Evolutionary conservation across 768 basidiomycete species (phyloP).

Genomic region (Hypholoma fasciculare): DNA sequence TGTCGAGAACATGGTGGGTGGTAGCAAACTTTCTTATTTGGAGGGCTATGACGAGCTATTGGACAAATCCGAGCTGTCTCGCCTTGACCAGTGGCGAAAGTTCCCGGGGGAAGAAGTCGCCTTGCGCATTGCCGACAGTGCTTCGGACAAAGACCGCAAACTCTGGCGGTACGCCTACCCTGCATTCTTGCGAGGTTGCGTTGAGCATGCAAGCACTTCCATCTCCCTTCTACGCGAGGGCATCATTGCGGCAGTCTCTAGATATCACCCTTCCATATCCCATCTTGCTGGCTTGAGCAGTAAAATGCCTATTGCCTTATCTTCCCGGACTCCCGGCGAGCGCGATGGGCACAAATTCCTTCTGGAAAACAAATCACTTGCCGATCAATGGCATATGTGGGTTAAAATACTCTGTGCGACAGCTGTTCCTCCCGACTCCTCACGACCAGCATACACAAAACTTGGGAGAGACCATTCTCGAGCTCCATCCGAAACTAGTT

Average conservation of each 20-base stretch:
- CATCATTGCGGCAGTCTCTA: conserved; percentile 64
- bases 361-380: conserved; percentile 54
- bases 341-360: conserved; percentile 53
- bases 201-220: conserved; percentile 46
- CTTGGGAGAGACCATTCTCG: conserved; percentile 68
- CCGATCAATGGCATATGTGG: conserved; percentile 86
- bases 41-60: conserved; percentile 68
- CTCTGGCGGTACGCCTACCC: conserved; percentile 80
- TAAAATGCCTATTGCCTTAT: conserved; percentile 47
- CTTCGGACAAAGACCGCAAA: conserved; percentile 61
- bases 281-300: conserved; percentile 72
- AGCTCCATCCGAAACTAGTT: conserved; percentile 69
- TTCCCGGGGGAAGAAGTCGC: conserved; percentile 55
- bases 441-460: conserved; percentile 51
- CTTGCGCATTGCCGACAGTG: conserved; percentile 73
- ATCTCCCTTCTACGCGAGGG: conserved; percentile 59
- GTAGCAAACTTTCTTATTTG: conserved; percentile 48
- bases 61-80: conserved; percentile 56
- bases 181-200: conserved; percentile 55
- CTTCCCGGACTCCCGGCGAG: conserved; percentile 39
- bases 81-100: conserved; percentile 68
- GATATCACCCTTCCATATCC: conserved; percentile 72
- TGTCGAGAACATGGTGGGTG: conserved; percentile 43
- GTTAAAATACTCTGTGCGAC: conserved; percentile 86
- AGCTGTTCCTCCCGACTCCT: conserved; percentile 60